Percentiles rank a stretch among this genome's conserved stretches.
These are phyloP conservation scores for Skeletonema menzelii DNA, from an alignment of 108 stramenopile species.

Conservation along the genomic window DNA sequence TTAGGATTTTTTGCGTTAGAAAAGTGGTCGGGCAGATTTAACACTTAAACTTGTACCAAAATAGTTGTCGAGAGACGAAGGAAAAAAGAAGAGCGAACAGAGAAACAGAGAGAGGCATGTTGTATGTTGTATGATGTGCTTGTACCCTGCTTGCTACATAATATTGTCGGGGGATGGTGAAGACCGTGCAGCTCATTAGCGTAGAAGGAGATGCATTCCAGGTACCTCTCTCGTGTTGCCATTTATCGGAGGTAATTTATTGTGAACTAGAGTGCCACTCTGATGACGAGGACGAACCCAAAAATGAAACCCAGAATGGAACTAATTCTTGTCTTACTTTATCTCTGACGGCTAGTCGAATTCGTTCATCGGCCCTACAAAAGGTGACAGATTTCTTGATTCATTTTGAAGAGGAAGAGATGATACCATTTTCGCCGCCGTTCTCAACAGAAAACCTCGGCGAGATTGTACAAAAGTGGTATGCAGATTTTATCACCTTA, in stretches of 20 bases:
- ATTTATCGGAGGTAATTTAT: conserved; percentile 8
- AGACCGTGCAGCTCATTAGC: conserved; percentile 7
- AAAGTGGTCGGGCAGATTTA: no score
- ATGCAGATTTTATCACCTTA: conserved; percentile 14
- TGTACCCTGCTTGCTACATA: no score
- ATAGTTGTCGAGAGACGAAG: no score
- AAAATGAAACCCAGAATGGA: not conserved
- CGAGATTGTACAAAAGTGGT: conserved; percentile 17
- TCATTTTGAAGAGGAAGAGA: conserved; percentile 8
- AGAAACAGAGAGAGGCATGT: no score
- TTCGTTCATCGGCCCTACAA: conserved; percentile 1
- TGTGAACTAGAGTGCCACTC: conserved; percentile 9
- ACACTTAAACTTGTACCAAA: no score
- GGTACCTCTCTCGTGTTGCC: conserved; percentile 3
- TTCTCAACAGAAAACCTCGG: conserved; percentile 3
- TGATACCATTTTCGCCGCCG: conserved; percentile 15
- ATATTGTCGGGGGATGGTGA: not conserved
- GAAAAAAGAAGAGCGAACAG: no score
- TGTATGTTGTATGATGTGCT: no score
- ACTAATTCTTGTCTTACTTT: not conserved
- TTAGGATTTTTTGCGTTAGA: no score
- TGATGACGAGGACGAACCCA: not conserved
- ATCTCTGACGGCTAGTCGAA: conserved; percentile 1
- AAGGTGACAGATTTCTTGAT: conserved; percentile 12
- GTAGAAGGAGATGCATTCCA: not conserved